Evolutionary conservation across 306 rosid genomes (phyloP), one percentile per base, ranked within the genome.

Genomic region (Castanopsis chinensis): DNA sequence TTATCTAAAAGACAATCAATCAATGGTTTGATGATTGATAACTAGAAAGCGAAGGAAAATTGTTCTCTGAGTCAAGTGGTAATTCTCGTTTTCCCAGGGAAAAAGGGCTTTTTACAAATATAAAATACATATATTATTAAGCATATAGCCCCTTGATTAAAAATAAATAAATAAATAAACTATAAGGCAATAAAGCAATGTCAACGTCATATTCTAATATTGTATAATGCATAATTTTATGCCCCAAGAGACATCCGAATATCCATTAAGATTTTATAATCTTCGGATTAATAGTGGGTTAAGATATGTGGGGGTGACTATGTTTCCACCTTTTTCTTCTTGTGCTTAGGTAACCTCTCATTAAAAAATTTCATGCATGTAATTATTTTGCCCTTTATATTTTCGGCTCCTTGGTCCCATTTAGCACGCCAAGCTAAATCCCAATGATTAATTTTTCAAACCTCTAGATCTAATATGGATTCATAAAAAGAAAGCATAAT

Each of bases 401-500:
- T 52, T 58, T 74, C 18, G 58, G 60, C 60, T 56, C 8, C 12
- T 30, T 49, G 75, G 63, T 8, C 27, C 58, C 56, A 71, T 54
- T 70, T 15, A 25, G 86, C 86, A 83, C 81, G 86, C 86, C 86
- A 61, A 61, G 71, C 81, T 41, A 21, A 79, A 79, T 28, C 67
- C 71, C 71, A 79, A 75, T 83, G 37, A 83, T 83, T 83, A 79
- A 27, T 72, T 20, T 20, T 43, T 73, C 80, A 70, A 79, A 33
- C 56, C 33, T 8, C 25, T 41, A 61, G 55, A 52, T 61, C 33
- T 37, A 67, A 19, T 45, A 37, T 45, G 27, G 51, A 32, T 41
- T 83, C 53, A 32, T 14, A 49, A n/a, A 58, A 35, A 52, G 70
- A 23, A 74, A 58, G 71, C 25, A 37, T 49, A 12, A 49, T 49